Base-by-base conservation (phyloP, 139 green algal species). In the Tetradesmus obliquus region DNA sequence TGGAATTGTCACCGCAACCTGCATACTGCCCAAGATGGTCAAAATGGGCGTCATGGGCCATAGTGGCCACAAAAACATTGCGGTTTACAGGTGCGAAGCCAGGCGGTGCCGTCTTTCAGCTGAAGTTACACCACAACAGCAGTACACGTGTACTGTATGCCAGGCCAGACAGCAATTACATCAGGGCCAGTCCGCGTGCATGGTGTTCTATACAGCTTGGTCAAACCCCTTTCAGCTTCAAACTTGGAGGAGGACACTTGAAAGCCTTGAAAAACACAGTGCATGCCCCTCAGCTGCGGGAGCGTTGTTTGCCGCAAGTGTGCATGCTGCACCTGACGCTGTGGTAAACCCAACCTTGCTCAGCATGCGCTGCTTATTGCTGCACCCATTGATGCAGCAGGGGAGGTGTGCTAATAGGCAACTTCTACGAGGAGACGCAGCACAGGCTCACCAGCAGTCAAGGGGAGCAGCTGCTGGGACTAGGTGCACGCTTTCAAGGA, bases 31-130 rank as follows among this genome's bases (percentile, higher is more conserved):
- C 69, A 55, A 32, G 13, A 89, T 89, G 85, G 85, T 82, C 53
- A 89, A 82, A 24, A 69, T 89, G 85, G 66, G 85, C 13, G 84
- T 88, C 19, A 79, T 88, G 84, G 84, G 84, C 58, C 57, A 66
- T 7, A 88, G 84, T 79, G 84, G 84, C n/a, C 84, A 88, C 72
- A 66, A 57, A 19, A 88, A 88, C 24, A 88, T 79, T 24, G 84
- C 84, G 8, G 84, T 79, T 24, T 88, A 88, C 84, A 88, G 84
- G 84, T 88, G 15, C 5, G 54, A 9, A 54, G 82, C 45, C 60
- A 54, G 55, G 55, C 20, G 15, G 20, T 71, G 45, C 17, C 24
- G 82, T 24, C 17, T 9, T 3, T 3, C n/a, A 1, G 66, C 13
- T 19, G 1, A 24, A 24, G 15, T 76, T 76, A 72, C 66, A 76